Base-by-base conservation (phyloP, 768 basidiomycete species). In the Lepiota brunneoincarnata region DNA sequence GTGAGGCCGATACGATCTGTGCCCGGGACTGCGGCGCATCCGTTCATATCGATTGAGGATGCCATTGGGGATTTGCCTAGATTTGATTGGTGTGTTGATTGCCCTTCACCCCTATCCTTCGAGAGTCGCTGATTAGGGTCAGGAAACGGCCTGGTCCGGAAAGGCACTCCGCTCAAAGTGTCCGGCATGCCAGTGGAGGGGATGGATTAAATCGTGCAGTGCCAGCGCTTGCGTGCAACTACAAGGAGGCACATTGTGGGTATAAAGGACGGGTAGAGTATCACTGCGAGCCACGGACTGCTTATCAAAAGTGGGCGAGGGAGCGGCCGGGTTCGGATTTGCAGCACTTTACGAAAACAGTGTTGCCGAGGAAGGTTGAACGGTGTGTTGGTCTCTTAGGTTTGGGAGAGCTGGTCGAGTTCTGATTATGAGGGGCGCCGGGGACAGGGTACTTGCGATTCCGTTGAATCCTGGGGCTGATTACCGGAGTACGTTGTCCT, bases 11-110 rank as follows among this genome's bases (percentile, higher is more conserved):
- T 88, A 15, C 70, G 69, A 11, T 72, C 75, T 0, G 61, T 67
- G 3, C 55, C 60, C 18, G 88, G 89, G 0, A 75, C 73, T 1
- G 84, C 83, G 1, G 78, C 80, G 0, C 81, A 85, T 63, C 72
- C 69, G 6, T 72, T 72, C 58, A 80, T 91, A 18, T 79, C 81
- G 0, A 77, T 91, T 38, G 77, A 80, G 18, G 89, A 91, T 63
- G 88, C 90, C 1, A 89, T 92, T 45, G 71, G 76, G 2, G 91
- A 93, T 63, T 71, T 93, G 7, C 83, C 80, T 2, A 75, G 67
- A 3, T 93, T 86, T 64, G 86, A 93, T 53, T 92, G 89, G 91
- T 89, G 63, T 7, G 72, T 57, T 17, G 2, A 20, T 20, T 41
- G 35, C 46, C 50, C 11, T 37, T 36, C 42, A 15, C n/a, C 18